Evolutionary conservation across 1,139 yeast genomes (phyloP).

Genomic region (Saccharomyces hybrid): DNA sequence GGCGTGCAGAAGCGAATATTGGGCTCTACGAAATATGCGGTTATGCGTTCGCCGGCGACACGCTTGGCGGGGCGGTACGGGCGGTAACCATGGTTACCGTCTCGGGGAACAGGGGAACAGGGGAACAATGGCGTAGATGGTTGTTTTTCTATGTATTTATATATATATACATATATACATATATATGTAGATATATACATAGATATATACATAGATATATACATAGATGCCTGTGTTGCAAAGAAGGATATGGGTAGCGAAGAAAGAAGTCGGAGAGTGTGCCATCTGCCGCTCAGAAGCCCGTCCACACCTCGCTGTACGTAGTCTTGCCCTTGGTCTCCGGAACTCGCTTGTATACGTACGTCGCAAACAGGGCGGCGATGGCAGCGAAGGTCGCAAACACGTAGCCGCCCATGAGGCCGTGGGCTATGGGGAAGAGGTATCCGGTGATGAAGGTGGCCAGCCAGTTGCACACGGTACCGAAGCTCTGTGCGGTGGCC

Average conservation of each 20-base stretch:
- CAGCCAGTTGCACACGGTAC: constrained; percentile 84
- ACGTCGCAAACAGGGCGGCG: constrained; percentile 43
- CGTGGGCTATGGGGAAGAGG: constrained; percentile 66
- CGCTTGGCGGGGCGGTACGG: background rate
- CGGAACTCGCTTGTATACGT: constrained; percentile 49
- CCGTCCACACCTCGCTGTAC: constrained; percentile 24
- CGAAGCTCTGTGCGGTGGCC: constrained; percentile 87
- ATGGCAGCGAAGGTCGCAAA: constrained; percentile 62
- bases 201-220: background rate
- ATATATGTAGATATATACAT: background rate
- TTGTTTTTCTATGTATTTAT: background rate
- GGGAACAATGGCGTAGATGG: no score
- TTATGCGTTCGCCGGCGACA: background rate
- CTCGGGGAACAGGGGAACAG: background rate
- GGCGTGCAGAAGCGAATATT: background rate
- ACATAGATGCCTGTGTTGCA: background rate
- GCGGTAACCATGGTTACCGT: background rate
- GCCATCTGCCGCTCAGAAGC: constrained; percentile 5
- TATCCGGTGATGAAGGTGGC: constrained; percentile 80
- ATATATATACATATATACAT: background rate
- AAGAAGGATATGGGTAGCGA: background rate
- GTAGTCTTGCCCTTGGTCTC: constrained; percentile 62
- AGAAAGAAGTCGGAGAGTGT: background rate
- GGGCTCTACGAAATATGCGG: background rate
- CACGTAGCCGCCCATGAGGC: constrained; percentile 66